These are phyloP conservation scores for Dispira parvispora DNA, from an alignment of 192 early-diverging fungal genomes.

Conservation along the genomic window DNA sequence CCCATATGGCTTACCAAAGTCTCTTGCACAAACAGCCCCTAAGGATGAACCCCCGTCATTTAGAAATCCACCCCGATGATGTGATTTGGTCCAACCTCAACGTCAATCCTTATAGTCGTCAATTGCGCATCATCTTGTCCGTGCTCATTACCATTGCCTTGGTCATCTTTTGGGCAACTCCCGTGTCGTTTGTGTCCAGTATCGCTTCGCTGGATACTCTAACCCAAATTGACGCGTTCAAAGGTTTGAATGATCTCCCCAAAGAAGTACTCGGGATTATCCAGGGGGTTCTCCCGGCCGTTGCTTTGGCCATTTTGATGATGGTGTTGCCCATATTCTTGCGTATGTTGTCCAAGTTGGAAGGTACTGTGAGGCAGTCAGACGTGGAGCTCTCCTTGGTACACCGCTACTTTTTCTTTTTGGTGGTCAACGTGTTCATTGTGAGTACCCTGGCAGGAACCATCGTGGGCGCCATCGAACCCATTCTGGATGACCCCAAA, in stretches of 20 bases:
- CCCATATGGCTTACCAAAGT: conserved; percentile 61
- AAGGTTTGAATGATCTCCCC: conserved; percentile 14
- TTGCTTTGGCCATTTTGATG: conserved; percentile 52
- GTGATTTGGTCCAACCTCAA: conserved; percentile 71
- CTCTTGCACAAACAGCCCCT: conserved; percentile 42
- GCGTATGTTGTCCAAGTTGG: conserved; percentile 36
- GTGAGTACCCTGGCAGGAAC: conserved; percentile 59
- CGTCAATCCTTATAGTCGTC: conserved; percentile 27
- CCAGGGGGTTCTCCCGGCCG: conserved; percentile 60
- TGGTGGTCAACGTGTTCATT: conserved; percentile 64
- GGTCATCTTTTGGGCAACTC: conserved; percentile 53
- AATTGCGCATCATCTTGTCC: conserved; percentile 36
- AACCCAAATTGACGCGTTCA: conserved; percentile 31
- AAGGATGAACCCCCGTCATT: conserved; percentile 42
- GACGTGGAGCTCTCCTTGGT: conserved; percentile 43
- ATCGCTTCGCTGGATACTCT: conserved; percentile 35
- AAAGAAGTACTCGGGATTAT: conserved; percentile 27
- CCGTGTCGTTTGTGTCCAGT: conserved; percentile 39
- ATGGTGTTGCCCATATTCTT: conserved; percentile 46
- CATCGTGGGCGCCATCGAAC: conserved; percentile 28
- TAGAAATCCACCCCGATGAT: conserved; percentile 50
- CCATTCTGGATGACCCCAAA: conserved; percentile 36
- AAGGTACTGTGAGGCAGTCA: conserved; percentile 37
- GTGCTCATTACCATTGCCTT: conserved; percentile 32
- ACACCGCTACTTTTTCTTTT: conserved; percentile 60